Conservation (phyloP, 2,329 filamentous ascomycete genomes). For the Cladophialophora exuberans region DNA sequence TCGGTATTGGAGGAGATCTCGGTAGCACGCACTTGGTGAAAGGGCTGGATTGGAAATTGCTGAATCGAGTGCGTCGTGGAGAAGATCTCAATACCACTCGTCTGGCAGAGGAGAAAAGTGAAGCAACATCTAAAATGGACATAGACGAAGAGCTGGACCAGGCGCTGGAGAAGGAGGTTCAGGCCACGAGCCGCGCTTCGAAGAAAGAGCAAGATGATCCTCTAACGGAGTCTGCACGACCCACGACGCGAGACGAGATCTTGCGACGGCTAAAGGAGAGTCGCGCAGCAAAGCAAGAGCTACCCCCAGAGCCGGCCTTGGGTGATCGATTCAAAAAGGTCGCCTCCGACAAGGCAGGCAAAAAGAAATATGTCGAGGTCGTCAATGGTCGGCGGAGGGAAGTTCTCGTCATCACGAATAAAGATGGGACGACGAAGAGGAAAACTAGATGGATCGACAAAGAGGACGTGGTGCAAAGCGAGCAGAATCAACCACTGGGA, state of each 20-base stretch:
- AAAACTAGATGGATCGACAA: constrained; percentile 60
- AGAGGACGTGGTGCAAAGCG: constrained; percentile 37
- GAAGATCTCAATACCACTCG: constrained; percentile 56
- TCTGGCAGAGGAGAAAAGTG: constrained; percentile 40
- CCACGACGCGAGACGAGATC: constrained; percentile 62
- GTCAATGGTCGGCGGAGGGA: constrained; percentile 55
- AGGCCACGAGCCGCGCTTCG: constrained; percentile 19
- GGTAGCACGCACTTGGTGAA: constrained; percentile 85
- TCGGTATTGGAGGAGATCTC: constrained; percentile 77
- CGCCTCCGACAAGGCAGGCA: constrained; percentile 41
- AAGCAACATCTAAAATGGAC: constrained; percentile 41
- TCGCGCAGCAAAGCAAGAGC: constrained; percentile 38
- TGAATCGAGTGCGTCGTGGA: constrained; percentile 48
- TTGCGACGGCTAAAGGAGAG: constrained; percentile 62
- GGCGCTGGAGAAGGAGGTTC: constrained; percentile 43
- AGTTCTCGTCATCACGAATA: constrained; percentile 61
- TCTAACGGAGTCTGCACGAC: constrained; percentile 35
- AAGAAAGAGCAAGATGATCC: constrained; percentile 29
- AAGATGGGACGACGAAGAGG: constrained; percentile 63
- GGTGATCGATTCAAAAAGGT: constrained; percentile 60
- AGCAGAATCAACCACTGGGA: constrained; percentile 52
- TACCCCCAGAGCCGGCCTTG: constrained; percentile 53
- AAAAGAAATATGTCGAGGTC: constrained; percentile 58
- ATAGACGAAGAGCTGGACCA: constrained; percentile 65
- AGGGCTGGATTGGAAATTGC: constrained; percentile 82